Conservation (phyloP, 73 alveolate species). For the Tetrahymena borealis region DNA sequence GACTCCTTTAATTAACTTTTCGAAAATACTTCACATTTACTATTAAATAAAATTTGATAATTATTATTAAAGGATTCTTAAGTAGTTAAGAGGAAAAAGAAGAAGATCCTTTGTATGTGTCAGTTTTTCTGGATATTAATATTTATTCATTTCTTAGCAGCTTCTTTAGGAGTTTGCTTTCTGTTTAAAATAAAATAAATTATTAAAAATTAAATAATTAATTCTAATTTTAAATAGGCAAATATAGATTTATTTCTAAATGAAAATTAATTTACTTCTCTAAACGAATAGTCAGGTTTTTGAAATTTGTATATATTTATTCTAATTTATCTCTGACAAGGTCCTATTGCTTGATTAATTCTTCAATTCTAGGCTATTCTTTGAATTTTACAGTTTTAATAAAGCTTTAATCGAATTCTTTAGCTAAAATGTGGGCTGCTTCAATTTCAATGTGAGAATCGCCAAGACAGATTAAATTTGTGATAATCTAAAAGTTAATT, state of each 20-base stretch:
- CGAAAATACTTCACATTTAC: too few species aligned
- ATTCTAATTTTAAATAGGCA: too few species aligned
- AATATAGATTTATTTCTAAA: neutral
- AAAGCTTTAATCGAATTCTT: conserved; percentile 65
- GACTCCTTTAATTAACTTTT: too few species aligned
- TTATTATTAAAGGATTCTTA: neutral
- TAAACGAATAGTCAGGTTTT: conserved; percentile 89
- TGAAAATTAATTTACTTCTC: conserved; percentile 59
- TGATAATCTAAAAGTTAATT: conserved; percentile 45
- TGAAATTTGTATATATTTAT: conserved; percentile 81
- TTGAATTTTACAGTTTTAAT: conserved; percentile 96
- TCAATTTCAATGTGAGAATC: conserved; percentile 98
- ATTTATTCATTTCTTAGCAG: neutral
- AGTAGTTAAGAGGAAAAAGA: neutral
- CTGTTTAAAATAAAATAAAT: neutral
- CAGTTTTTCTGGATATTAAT: neutral
- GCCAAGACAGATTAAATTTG: conserved; percentile 96
- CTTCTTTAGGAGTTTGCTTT: neutral
- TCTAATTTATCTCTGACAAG: conserved; percentile 91
- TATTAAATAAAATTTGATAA: neutral
- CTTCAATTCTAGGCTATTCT: conserved; percentile 96
- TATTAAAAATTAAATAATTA: neutral
- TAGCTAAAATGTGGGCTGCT: conserved; percentile 95
- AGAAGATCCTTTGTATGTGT: neutral
- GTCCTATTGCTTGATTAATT: conserved; percentile 83